These are phyloP conservation scores for Picochlorum sp. DNA, from an alignment of 139 green algal genomes.

Conservation along the genomic window DNA sequence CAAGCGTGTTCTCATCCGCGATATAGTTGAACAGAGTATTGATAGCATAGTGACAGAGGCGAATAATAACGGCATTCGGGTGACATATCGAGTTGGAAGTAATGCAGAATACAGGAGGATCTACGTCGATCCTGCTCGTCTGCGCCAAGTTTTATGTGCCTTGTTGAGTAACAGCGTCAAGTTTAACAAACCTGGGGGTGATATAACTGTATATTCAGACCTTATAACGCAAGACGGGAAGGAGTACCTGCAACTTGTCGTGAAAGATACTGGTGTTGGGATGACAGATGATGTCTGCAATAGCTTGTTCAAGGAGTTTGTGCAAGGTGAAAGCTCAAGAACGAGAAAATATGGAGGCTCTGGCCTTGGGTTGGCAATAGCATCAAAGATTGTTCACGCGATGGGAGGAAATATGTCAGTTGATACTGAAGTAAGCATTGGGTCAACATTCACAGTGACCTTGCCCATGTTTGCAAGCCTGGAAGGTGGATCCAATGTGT, in stretches of 20 bases:
- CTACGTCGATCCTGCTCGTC: conserved; percentile 22
- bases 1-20: conserved; percentile 15
- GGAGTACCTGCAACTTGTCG: conserved; percentile 36
- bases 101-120: neutral
- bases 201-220: conserved; percentile 33
- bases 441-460: conserved; percentile 37
- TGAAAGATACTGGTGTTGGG: conserved; percentile 64
- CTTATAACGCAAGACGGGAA: conserved; percentile 3
- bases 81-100: conserved; percentile 26
- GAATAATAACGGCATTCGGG: conserved; percentile 21
- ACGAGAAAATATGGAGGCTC: conserved; percentile 45
- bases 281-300: conserved; percentile 23
- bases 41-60: conserved; percentile 26
- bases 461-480: too few relatives aligned
- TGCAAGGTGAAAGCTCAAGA: conserved; percentile 26
- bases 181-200: conserved; percentile 50
- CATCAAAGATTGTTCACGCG: conserved; percentile 35
- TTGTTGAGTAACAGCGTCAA: conserved; percentile 70
- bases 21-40: conserved; percentile 22
- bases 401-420: conserved; percentile 55
- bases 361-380: conserved; percentile 54
- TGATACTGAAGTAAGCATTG: conserved; percentile 36
- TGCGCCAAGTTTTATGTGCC: conserved; percentile 54
- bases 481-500: too few relatives aligned
- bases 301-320: conserved; percentile 34